A percentile compares a stretch with the other conserved stretches of the same genome.
phyloP scores from a whole-genome alignment of 1,139 yeast genomes.

The Hyphopichia burtonii region DNA sequence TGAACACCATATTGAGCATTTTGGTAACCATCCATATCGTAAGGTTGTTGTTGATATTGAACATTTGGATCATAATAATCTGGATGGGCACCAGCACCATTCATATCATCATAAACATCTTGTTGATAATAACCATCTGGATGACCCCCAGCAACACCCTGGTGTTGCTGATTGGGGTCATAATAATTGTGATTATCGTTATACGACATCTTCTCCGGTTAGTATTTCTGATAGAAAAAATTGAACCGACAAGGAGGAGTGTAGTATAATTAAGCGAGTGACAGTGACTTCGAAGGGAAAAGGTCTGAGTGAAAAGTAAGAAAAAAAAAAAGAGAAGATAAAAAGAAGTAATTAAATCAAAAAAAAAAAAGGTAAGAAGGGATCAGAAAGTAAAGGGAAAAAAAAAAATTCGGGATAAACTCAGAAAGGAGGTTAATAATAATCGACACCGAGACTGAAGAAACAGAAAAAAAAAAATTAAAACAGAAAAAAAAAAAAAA shows the following conservation, averaged over 20 bases:
- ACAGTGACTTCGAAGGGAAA: neutral
- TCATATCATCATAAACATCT: slow-evolving; percentile 39
- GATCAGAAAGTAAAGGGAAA: neutral
- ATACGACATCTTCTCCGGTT: slow-evolving; percentile 45
- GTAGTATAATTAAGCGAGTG: neutral
- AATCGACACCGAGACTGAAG: neutral
- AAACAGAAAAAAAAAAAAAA: neutral
- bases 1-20: slow-evolving; percentile 33
- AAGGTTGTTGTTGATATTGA: slow-evolving; percentile 54
- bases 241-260: neutral
- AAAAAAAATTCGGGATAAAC: neutral
- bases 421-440: neutral
- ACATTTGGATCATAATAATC: slow-evolving; percentile 49
- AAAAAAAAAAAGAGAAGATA: neutral
- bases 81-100: slow-evolving; percentile 20
- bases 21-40: slow-evolving; percentile 49
- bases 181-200: slow-evolving; percentile 51
- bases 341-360: neutral
- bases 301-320: no score
- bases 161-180: slow-evolving; percentile 41
- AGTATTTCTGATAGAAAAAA: slow-evolving; percentile 13
- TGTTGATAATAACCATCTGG: slow-evolving; percentile 50
- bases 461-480: neutral
- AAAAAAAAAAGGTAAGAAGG: neutral
- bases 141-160: slow-evolving; percentile 16